Conservation (phyloP, 768 basidiomycete species). For the Amanita muscaria region DNA sequence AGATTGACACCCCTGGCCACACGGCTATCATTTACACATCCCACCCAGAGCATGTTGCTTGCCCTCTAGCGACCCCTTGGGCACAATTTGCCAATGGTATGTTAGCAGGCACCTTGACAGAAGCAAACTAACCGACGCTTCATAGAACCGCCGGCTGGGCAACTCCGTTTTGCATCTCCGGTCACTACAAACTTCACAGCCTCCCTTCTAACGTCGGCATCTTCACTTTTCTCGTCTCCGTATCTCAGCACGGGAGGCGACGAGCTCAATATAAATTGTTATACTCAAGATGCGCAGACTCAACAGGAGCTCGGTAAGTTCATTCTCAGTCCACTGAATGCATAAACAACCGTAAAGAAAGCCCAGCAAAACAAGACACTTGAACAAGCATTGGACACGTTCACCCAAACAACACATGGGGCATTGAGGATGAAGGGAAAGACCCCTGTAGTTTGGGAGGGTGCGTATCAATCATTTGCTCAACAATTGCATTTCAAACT, state of each 20-base stretch:
- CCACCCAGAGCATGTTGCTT: slow-evolving; percentile 72
- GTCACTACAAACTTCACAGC: slow-evolving; percentile 54
- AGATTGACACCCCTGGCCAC: slow-evolving; percentile 84
- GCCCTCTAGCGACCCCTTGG: slow-evolving; percentile 54
- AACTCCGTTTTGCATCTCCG: slow-evolving; percentile 61
- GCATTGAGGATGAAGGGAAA: slow-evolving; percentile 49
- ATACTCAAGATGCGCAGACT: slow-evolving; percentile 48
- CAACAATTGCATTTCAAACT: slow-evolving; percentile 14
- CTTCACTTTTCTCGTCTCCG: slow-evolving; percentile 40
- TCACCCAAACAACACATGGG: slow-evolving; percentile 48
- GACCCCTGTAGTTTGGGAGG: slow-evolving; percentile 78
- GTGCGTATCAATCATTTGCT: slow-evolving; percentile 19
- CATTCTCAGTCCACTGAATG: not conserved
- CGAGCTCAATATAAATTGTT: slow-evolving; percentile 66
- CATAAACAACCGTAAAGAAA: slow-evolving; percentile 10
- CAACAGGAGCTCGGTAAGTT: slow-evolving; percentile 40
- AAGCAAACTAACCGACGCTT: not conserved
- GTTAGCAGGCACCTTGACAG: not conserved
- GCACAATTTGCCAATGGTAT: slow-evolving; percentile 44
- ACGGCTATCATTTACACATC: slow-evolving; percentile 57
- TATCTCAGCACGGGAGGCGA: slow-evolving; percentile 80
- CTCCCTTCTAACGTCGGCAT: slow-evolving; percentile 42
- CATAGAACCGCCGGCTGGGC: slow-evolving; percentile 74
- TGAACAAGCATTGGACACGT: slow-evolving; percentile 51
- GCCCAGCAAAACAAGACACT: slow-evolving; percentile 39